A percentile compares a stretch with the other conserved stretches of the same genome.
These are phyloP conservation scores for Emmonsia crescens DNA, from an alignment of 2,329 filamentous ascomycete species.

Conservation along the genomic window DNA sequence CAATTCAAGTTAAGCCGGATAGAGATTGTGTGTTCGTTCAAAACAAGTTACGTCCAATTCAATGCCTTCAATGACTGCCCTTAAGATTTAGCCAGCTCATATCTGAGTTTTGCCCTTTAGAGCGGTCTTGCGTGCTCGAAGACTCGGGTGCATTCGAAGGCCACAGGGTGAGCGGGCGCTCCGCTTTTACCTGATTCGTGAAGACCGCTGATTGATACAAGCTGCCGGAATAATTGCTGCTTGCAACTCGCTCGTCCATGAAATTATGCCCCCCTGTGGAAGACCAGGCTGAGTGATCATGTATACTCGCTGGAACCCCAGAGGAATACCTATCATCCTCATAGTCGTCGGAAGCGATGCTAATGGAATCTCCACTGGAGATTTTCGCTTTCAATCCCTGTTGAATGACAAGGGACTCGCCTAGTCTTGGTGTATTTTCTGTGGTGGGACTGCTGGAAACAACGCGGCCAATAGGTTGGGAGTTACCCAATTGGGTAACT, in stretches of 20 bases:
- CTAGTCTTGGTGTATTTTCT: slow-evolving; percentile 21
- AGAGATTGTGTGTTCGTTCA: background rate
- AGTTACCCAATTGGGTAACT: slow-evolving; percentile 27
- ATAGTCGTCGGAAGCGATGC: slow-evolving; percentile 27
- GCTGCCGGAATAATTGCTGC: slow-evolving; percentile 33
- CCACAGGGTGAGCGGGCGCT: slow-evolving; percentile 13
- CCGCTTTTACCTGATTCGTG: slow-evolving; percentile 12
- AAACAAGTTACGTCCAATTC: background rate
- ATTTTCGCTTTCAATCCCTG: slow-evolving; percentile 35
- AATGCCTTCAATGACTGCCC: background rate
- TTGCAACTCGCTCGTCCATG: slow-evolving; percentile 24
- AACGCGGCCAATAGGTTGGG: slow-evolving; percentile 31
- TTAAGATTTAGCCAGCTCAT: slow-evolving; percentile 36
- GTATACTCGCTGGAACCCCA: slow-evolving; percentile 19
- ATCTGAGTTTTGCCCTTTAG: slow-evolving; percentile 25
- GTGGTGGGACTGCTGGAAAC: slow-evolving; percentile 35
- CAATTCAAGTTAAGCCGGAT: background rate
- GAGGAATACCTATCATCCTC: slow-evolving; percentile 21
- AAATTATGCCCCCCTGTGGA: slow-evolving; percentile 17
- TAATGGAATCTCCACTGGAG: slow-evolving; percentile 33
- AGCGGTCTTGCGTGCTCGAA: background rate
- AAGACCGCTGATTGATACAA: slow-evolving; percentile 23
- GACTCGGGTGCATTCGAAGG: background rate
- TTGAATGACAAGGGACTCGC: slow-evolving; percentile 25
- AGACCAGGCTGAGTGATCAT: slow-evolving; percentile 18